Evolutionary conservation across 352 stramenopile genomes (phyloP), one percentile per base, ranked within the genome.

Genomic region (Phytopythium aichiense): DNA sequence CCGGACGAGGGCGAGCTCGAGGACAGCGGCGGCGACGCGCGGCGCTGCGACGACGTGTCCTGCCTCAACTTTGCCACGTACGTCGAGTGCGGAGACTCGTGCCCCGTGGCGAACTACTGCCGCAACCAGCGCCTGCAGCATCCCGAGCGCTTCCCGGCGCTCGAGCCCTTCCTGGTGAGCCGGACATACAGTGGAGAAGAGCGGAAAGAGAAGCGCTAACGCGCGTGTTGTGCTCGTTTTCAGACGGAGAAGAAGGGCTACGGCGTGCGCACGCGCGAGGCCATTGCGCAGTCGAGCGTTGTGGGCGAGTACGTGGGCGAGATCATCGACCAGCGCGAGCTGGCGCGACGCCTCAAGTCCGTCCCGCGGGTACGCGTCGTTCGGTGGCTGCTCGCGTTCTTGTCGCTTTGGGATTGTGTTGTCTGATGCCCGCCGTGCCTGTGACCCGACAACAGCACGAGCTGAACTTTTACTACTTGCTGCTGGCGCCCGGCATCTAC

Each of bases 291-390:
- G 31, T 73, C 79, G 1, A 77, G 62, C 13, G 81, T 97, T 52
- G 78, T 97, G 23, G 89, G 91, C 37, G 91, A 98, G 58, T 98
- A 98, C 69, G 86, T 98, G 23, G 91, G 91, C 28, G 91, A 98
- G 69, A 88, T 98, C 55, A 97, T 97, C 59, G 85, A 92, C 68
- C 78, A 96, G 58, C 89, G 93, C 46, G 89, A 97, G 56, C 64
- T 92, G 4, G 74, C 70, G 8, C 58, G 62, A 15, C 68, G 87
- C 0, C 77, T 94, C 35, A 81, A 85, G 57, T 73, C 72, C 33
- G 76, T 87, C 4, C 77, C 82, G 25, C 61, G 85, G 46, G 78
- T 85, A 65, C 37, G 64, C 69, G 18, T 6, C 11, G 35, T 31
- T 20, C 37, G 23, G 37, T 65, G 46, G 3, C 22, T 22, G 12